Evolutionary conservation across 345 rosid genomes (phyloP).

Genomic region (Salix suchowensis): DNA sequence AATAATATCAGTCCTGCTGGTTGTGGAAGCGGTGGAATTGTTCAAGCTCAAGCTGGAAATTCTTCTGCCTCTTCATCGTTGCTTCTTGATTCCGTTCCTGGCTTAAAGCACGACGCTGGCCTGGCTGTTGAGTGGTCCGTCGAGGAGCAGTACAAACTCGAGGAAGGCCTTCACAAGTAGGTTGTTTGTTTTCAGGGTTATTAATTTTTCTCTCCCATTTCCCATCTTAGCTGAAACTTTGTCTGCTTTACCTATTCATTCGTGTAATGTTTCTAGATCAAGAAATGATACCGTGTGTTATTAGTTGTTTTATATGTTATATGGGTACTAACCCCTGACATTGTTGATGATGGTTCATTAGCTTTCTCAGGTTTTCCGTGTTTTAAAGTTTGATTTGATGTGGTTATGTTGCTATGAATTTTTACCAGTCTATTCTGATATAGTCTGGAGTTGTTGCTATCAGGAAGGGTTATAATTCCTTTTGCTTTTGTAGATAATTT

Average conservation of each 20-base stretch:
- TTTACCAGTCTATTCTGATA: not conserved
- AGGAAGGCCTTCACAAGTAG: slow-evolving; percentile 65
- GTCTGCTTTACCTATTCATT: not conserved
- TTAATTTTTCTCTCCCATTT: not conserved
- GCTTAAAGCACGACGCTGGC: slow-evolving; percentile 48
- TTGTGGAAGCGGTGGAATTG: slow-evolving; percentile 8
- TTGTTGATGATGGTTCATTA: not conserved
- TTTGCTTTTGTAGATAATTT: slow-evolving; percentile 3
- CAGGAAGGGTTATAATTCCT: not conserved
- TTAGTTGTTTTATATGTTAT: not conserved
- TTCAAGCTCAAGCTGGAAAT: slow-evolving; percentile 16
- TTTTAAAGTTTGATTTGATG: not conserved
- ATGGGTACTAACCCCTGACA: not conserved
- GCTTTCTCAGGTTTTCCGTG: not conserved
- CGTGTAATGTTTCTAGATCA: too few species aligned
- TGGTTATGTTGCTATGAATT: not conserved
- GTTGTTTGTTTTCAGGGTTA: slow-evolving; percentile 14
- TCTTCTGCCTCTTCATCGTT: slow-evolving; percentile 41
- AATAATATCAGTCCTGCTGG: not conserved
- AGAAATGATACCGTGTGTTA: too few species aligned
- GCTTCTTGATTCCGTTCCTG: slow-evolving; percentile 54
- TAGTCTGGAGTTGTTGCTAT: not conserved
- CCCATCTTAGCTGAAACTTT: not conserved
- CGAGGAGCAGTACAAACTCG: slow-evolving; percentile 67
- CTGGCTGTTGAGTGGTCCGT: slow-evolving; percentile 78